Evolutionary conservation across 495 filamentous ascomycete genomes (phyloP), one percentile per base, ranked within the genome.

Genomic region (Trichoderma erinaceum): DNA sequence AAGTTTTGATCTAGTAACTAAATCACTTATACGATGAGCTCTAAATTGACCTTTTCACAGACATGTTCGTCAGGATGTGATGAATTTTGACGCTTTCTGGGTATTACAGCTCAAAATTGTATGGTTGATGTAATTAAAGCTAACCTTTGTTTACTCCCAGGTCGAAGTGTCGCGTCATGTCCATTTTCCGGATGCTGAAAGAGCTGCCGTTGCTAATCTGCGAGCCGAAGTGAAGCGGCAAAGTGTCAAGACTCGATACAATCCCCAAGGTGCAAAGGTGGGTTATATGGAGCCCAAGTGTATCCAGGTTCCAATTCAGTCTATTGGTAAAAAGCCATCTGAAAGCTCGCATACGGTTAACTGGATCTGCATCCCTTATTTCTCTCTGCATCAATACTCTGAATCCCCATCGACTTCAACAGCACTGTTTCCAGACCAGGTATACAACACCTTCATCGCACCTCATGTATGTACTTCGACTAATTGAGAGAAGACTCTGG

Each of bases 341-440:
- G 25, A 71, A 68, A 56, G 65, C 69, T 29, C 50, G 73, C 65
- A 44, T 23, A 13, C 38, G 29, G 35, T 16, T 13, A 70, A 69
- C 25, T 76, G 71, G 73, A 64, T 77, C 41, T 75, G 73, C 43
- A 63, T 76, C 21, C 76, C 76, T 12, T 77, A 73, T 64, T 78
- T 78, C 66, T 68, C 66, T n/a, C 68, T 78, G 18, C 70, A 75
- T 64, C 69, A 70, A 25, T 76, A 78, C 61, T 70, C 71, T 10
- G 68, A 65, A 38, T 66, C 68, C 11, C 52, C 66, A 23, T 67
- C 71, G 27, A 68, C 65, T 27, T 66, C 56, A 41, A 72, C 67
- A 27, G 71, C 61, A 58, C 69, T 70, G 23, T 75, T 74, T 69
- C 74, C 75, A 58, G 67, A 71, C 25, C 67, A 70, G 29, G 29